Percentiles rank a stretch among this genome's conserved stretches.
These are phyloP conservation scores for Alternaria incomplexa DNA, from an alignment of 2,329 filamentous ascomycete species.

Conservation along the genomic window DNA sequence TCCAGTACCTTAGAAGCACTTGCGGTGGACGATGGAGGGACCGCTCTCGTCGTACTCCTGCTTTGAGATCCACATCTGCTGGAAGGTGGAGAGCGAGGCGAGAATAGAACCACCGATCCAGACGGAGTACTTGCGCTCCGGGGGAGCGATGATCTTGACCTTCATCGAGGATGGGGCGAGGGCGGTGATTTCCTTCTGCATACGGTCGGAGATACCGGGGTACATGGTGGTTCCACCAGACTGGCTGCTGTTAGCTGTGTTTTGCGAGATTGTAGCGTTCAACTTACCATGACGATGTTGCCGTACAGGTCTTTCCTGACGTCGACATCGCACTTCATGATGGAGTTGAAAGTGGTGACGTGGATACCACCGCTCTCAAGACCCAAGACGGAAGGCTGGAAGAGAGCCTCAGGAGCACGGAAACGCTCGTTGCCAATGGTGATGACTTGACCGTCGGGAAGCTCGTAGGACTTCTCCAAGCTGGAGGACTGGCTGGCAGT, in stretches of 20 bases:
- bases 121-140: conserved; percentile 99
- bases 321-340: conserved; percentile 99
- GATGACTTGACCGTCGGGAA: conserved; percentile 99
- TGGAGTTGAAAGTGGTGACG: conserved; percentile 99
- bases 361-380: conserved; percentile 99
- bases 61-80: conserved; percentile 99
- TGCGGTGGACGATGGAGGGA: conserved; percentile 99
- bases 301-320: conserved; percentile 99
- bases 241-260: conserved; percentile 59
- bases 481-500: conserved; percentile 98
- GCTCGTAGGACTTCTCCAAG: conserved; percentile 99
- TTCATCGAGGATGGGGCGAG: conserved; percentile 99
- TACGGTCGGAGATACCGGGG: conserved; percentile 99
- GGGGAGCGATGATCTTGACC: conserved; percentile 99
- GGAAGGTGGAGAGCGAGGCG: conserved; percentile 99
- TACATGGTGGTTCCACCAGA: conserved; percentile 99
- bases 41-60: conserved; percentile 99
- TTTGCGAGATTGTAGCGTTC: background rate
- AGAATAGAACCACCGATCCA: conserved; percentile 99
- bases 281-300: conserved; percentile 99
- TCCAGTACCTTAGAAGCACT: conserved; percentile 94
- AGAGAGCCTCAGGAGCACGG: conserved; percentile 98
- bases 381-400: conserved; percentile 98
- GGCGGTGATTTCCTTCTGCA: conserved; percentile 99
- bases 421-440: conserved; percentile 99